Evolutionary conservation across 768 basidiomycete genomes (phyloP), one percentile per base, ranked within the genome.

Genomic region (Psilocybe subaeruginosa): DNA sequence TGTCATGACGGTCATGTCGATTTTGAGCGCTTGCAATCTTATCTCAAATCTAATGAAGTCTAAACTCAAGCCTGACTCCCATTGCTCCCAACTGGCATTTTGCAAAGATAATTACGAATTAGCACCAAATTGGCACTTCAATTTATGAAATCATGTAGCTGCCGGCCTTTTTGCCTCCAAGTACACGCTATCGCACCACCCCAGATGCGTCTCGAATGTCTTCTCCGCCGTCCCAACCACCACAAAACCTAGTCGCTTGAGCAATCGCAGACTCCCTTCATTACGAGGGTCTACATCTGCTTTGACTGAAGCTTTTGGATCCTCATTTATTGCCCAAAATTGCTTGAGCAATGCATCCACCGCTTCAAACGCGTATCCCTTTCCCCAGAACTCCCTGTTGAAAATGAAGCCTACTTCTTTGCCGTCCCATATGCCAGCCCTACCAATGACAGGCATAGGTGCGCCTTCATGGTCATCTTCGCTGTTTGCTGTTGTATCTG

Each of bases 181-280:
- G 58, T 70, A 71, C 12, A 70, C 63, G 33, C 70, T 71, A 57
- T 71, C 67, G 41, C 68, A 64, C 67, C 67, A 68, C n/a, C 70
- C 70, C 12, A 69, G 49, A 56, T 69, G 66, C 4, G 70, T 71
- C 37, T 68, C 58, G 23, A 54, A 68, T 6, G 70, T 71, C 19
- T 63, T 64, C 55, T 67, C 59, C 19, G 59, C 69, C 6, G 52
- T 59, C 14, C 67, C 70, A 43, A 66, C 56, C 31, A 65, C 64
- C 23, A 64, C 47, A 48, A 71, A 71, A 1, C 70, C 70, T 3
- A 69, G 54, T 33, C 64, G 67, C 17, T 47, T 62, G 11, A 71
- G 51, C 9, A 71, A 53, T 14, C 60, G 56, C 43, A 69, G 37
- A 29, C 59, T 64, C 4, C 56, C 58, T 23, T 41, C 53, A 52